phyloP scores from a whole-genome alignment of 148 eudicot genomes.

The Agrostemma githago region DNA sequence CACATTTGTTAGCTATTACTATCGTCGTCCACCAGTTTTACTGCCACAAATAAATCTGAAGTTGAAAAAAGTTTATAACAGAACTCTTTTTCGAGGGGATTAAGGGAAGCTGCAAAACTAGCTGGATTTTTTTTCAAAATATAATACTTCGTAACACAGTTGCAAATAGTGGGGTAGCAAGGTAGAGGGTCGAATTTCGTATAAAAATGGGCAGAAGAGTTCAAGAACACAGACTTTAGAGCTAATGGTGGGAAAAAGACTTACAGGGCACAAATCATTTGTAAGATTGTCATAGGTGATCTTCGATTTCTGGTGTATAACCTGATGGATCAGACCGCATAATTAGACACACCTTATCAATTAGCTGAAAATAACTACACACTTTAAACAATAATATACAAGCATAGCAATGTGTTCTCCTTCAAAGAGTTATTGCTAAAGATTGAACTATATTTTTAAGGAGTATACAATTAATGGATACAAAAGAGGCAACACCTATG shows the following conservation, averaged over 20 bases:
- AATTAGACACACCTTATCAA: background rate
- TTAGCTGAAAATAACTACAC: background rate
- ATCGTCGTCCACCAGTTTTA: background rate
- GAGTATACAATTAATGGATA: background rate
- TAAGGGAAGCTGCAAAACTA: background rate
- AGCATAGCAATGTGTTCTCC: background rate
- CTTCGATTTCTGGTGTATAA: conserved; percentile 65
- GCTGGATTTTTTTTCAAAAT: background rate
- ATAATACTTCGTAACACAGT: too few species aligned
- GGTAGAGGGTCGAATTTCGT: background rate
- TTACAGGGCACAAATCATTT: conserved; percentile 84
- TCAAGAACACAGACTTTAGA: background rate
- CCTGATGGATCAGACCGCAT: conserved; percentile 41
- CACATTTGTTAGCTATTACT: background rate
- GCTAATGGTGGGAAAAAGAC: conserved; percentile 22
- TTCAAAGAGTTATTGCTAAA: background rate
- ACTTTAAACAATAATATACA: background rate
- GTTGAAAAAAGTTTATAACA: background rate
- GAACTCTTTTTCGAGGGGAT: background rate
- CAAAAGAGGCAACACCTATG: background rate
- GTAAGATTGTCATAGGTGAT: conserved; percentile 70
- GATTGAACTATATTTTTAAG: background rate
- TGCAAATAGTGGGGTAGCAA: too few species aligned
- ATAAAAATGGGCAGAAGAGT: background rate
- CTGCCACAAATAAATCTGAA: background rate